phyloP scores from a whole-genome alignment of 1,284 basidiomycete species.

The Crucibulum parvulum region DNA sequence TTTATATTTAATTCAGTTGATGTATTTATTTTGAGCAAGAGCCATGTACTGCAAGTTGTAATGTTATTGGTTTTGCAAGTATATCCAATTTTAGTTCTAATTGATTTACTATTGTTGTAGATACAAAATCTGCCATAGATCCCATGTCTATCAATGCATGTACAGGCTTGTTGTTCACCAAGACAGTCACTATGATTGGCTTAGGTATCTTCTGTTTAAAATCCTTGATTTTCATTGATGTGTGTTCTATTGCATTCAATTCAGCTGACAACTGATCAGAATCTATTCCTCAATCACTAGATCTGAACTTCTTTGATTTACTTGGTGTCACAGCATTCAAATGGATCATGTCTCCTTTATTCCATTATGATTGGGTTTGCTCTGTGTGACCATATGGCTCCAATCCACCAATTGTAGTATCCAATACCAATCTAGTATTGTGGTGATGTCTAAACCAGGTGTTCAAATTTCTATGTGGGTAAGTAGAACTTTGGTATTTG shows the following conservation, averaged over 20 bases:
- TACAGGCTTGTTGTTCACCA: background rate
- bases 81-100: conserved; percentile 18
- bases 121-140: conserved; percentile 47
- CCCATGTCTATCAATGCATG: conserved; percentile 41
- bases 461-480: background rate
- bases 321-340: background rate
- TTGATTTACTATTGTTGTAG: conserved; percentile 41
- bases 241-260: background rate
- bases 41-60: conserved; percentile 5
- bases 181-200: background rate
- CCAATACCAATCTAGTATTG: background rate
- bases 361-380: background rate
- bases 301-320: background rate
- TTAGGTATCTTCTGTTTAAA: background rate
- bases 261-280: no score
- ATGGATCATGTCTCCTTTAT: no score
- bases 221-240: background rate
- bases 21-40: background rate
- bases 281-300: background rate
- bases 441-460: background rate
- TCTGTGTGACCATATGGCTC: background rate
- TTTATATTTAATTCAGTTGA: background rate
- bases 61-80: conserved; percentile 24
- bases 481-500: background rate
- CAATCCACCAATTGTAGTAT: background rate